phyloP scores from a whole-genome alignment of 2,329 filamentous ascomycete genomes.

The Beauveria caledonica region DNA sequence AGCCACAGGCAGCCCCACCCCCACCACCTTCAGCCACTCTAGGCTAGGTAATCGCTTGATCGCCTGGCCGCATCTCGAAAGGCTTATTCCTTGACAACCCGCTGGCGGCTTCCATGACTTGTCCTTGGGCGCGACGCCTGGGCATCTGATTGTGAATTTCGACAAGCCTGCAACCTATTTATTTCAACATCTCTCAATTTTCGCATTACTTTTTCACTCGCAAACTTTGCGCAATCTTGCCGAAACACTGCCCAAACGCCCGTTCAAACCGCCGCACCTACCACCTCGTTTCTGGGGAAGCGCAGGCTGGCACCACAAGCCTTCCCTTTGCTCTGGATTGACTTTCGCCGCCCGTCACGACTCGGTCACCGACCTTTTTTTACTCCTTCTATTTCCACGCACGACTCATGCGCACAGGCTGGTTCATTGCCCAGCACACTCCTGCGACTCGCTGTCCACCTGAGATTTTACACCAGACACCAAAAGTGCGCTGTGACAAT shows the following conservation, averaged over 20 bases:
- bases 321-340: background rate
- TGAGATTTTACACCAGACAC: background rate
- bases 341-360: background rate
- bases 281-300: background rate
- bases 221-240: background rate
- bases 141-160: too few species aligned
- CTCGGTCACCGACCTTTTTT: slow-evolving; percentile 1
- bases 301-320: background rate
- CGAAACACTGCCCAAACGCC: background rate
- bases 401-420: background rate
- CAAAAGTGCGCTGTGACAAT: background rate
- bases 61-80: too few species aligned
- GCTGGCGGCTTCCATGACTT: too few species aligned
- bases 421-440: background rate
- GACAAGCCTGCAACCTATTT: too few species aligned
- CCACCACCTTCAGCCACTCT: background rate
- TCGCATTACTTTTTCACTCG: background rate
- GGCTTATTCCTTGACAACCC: too few species aligned
- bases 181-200: too few species aligned
- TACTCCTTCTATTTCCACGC: background rate
- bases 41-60: background rate
- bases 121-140: too few species aligned
- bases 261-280: background rate
- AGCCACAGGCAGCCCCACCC: background rate
- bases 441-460: background rate